phyloP scores from a whole-genome alignment of 2,329 filamentous ascomycete species.

The Myriosclerotinia duriaeana region DNA sequence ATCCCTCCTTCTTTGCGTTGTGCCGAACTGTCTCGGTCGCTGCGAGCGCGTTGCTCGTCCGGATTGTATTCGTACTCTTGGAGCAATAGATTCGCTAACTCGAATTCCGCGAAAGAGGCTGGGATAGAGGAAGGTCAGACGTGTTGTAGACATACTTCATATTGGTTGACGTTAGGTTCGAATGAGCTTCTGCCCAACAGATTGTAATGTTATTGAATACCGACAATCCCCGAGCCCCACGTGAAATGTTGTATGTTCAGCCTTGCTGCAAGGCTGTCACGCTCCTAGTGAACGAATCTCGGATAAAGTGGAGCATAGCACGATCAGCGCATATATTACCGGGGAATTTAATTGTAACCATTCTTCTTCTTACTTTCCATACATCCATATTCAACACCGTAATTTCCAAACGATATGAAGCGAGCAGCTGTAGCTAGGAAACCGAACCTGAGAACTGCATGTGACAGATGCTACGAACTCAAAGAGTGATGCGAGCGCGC shows the following conservation, averaged over 20 bases:
- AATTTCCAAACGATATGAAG: no score
- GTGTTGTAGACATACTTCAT: constrained; percentile 56
- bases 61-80: constrained; percentile 41
- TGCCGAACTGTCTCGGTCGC: constrained; percentile 42
- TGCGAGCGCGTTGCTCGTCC: constrained; percentile 32
- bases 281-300: no score
- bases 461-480: no score
- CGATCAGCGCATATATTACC: no score
- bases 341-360: no score
- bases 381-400: no score
- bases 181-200: not conserved
- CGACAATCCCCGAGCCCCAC: not conserved
- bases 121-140: constrained; percentile 68
- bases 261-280: constrained; percentile 14
- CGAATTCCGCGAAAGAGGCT: constrained; percentile 60
- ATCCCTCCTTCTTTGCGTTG: constrained; percentile 44
- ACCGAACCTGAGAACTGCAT: no score
- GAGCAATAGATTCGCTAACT: constrained; percentile 46
- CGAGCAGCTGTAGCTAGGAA: no score
- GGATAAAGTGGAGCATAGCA: no score
- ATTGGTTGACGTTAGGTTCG: constrained; percentile 8
- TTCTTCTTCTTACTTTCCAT: no score
- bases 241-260: not conserved
- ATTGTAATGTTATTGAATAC: not conserved
- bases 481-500: no score